phyloP scores from a whole-genome alignment of 306 rosid species.

The Glycyrrhiza uralensis region DNA sequence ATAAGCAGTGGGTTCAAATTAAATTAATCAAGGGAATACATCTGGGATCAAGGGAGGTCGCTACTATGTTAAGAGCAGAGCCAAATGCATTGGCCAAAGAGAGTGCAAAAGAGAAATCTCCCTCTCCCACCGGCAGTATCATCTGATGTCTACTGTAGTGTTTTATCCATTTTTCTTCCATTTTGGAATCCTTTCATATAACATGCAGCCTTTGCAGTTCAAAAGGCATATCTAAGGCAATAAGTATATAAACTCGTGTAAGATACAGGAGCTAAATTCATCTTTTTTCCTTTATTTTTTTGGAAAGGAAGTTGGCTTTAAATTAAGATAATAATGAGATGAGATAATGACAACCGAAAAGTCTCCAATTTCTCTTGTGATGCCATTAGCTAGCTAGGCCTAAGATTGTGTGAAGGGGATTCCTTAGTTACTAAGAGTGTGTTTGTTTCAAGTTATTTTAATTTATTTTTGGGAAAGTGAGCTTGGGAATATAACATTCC shows the following conservation, averaged over 20 bases:
- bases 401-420: neutral
- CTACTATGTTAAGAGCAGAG: slow-evolving; percentile 36
- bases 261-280: neutral
- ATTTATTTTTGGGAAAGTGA: too few species aligned
- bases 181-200: neutral
- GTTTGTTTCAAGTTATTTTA: too few species aligned
- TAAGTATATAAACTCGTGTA: neutral
- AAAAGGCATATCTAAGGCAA: neutral
- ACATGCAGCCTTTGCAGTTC: too few species aligned
- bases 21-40: slow-evolving; percentile 1
- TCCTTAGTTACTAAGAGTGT: neutral
- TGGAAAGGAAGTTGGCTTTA: neutral
- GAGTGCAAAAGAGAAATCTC: slow-evolving; percentile 50
- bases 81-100: slow-evolving; percentile 38
- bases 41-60: slow-evolving; percentile 43
- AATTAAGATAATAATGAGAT: too few species aligned
- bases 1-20: neutral
- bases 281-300: neutral
- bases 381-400: too few species aligned
- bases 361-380: neutral
- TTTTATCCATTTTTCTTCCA: slow-evolving; percentile 23
- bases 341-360: too few species aligned
- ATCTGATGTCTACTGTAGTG: slow-evolving; percentile 32
- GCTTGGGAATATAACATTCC: too few species aligned
- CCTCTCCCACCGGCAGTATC: slow-evolving; percentile 53